Evolutionary conservation across 2,329 filamentous ascomycete species (phyloP), one percentile per base, ranked within the genome.

Genomic region (Fusarium nurragi): DNA sequence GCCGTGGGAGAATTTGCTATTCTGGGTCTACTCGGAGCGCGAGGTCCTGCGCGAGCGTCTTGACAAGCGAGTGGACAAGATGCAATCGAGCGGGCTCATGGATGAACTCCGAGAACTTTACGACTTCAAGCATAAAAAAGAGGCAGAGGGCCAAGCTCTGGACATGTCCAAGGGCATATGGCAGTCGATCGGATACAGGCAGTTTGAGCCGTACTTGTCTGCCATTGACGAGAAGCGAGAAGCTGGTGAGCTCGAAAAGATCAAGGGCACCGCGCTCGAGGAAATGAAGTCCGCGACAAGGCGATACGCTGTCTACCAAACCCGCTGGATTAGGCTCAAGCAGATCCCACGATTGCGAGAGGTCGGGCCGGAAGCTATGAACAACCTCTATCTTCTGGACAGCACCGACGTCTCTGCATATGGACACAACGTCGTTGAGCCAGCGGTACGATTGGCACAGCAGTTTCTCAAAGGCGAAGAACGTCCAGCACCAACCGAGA

Each of bases 161-260:
- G 93, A 98, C 72, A 84, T 87, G 65, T 91, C 86, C 2, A 88
- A 89, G 50, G 96, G 95, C 1, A 96, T 99, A 39, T 99, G 94
- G 93, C 91, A 97, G 50, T 95, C 94, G 2, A 99, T 99, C 62
- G 95, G 95, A 1, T 97, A 93, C 78, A 97, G 96, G 75, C 93
- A 99, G 73, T 90, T 98, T 73, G 85, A 91, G 55, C 83, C 86
- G 0, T 97, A 93, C 71, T 79, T 94, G 22, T 70, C 78, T 3
- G 84, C 85, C 2, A 59, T 81, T 14, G 69, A 77, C 65, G 61
- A 75, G 28, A 67, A 67, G 1, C 50, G 60, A 25, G 67, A 66
- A 8, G 54, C 54, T 11, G 44, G 45, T 58, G 80, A 85, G 5
- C 77, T 91, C 2, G 81, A 84, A 19, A 80, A 80, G 18, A 75